Evolutionary conservation across 1,139 yeast genomes (phyloP).

Genomic region (Dujonia santamariae): DNA sequence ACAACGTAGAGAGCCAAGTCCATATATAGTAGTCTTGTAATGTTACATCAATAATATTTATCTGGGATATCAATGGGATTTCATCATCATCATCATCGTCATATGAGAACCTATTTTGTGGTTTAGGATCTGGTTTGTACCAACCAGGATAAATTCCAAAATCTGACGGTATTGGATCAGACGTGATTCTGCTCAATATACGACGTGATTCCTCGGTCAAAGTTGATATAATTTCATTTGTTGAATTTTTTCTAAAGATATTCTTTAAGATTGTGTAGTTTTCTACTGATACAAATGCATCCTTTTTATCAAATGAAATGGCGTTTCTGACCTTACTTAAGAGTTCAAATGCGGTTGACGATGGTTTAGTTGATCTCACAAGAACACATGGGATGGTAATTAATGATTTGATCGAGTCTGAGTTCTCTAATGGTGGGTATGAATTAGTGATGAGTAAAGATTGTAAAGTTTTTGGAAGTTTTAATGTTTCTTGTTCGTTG

Average conservation of each 20-base stretch:
- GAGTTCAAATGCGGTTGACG: slow-evolving; percentile 44
- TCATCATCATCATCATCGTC: slow-evolving; percentile 21
- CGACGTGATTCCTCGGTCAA: slow-evolving; percentile 75
- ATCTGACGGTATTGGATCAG: slow-evolving; percentile 39
- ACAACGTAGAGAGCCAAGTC: slow-evolving; percentile 84
- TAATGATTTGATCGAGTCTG: slow-evolving; percentile 34
- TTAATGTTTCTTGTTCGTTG: slow-evolving; percentile 52
- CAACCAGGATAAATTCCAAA: slow-evolving; percentile 43
- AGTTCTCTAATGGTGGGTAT: slow-evolving; percentile 56
- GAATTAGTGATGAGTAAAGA: slow-evolving; percentile 58
- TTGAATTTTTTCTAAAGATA: slow-evolving; percentile 58
- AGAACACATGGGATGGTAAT: slow-evolving; percentile 60
- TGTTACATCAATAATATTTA: slow-evolving; percentile 59
- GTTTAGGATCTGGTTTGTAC: slow-evolving; percentile 23
- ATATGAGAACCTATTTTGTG: slow-evolving; percentile 3
- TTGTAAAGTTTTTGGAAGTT: slow-evolving; percentile 63
- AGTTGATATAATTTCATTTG: slow-evolving; percentile 57
- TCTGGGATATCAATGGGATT: slow-evolving; percentile 43
- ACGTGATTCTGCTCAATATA: slow-evolving; percentile 55
- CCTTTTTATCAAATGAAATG: slow-evolving; percentile 67
- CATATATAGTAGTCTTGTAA: slow-evolving; percentile 87
- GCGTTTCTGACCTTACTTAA: slow-evolving; percentile 60
- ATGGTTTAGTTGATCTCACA: slow-evolving; percentile 59
- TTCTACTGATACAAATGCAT: slow-evolving; percentile 69
- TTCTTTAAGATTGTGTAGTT: slow-evolving; percentile 75